A percentile compares a stretch with the other conserved stretches of the same genome.
These are phyloP conservation scores for Drechslerella coelobrocha DNA, from an alignment of 2,329 filamentous ascomycete species.

Conservation along the genomic window DNA sequence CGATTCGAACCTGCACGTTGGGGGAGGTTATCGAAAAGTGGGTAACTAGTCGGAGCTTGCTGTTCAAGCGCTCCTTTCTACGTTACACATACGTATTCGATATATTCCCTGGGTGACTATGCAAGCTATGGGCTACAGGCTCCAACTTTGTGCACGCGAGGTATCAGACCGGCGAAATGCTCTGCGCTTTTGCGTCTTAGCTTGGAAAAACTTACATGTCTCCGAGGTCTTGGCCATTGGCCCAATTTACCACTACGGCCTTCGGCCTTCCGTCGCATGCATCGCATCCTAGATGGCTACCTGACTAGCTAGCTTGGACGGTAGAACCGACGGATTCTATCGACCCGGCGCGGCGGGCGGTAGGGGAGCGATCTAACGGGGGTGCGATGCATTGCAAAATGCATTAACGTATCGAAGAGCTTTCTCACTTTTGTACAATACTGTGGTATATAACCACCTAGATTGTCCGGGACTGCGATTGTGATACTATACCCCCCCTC, in stretches of 20 bases:
- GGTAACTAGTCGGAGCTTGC: neutral
- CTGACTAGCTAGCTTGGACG: neutral
- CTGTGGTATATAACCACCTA: slow-evolving; percentile 33
- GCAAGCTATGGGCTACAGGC: no score
- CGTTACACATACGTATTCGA: no score
- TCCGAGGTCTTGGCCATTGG: no score
- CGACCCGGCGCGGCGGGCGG: neutral
- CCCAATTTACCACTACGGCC: no score
- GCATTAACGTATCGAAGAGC: slow-evolving; percentile 20
- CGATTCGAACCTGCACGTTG: neutral
- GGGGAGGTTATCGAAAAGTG: neutral
- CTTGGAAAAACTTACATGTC: no score
- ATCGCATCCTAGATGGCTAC: neutral
- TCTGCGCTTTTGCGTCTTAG: no score
- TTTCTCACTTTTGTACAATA: no score
- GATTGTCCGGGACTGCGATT: slow-evolving; percentile 1
- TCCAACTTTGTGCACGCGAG: no score
- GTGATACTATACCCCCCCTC: slow-evolving; percentile 6
- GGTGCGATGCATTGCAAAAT: neutral
- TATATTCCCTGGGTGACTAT: no score
- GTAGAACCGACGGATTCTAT: neutral
- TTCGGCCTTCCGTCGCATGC: neutral
- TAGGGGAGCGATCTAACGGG: neutral
- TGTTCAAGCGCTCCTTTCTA: neutral
- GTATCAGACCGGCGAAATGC: no score